Evolutionary conservation across 768 basidiomycete species (phyloP).

Genomic region (Nevesoporus exiguus): DNA sequence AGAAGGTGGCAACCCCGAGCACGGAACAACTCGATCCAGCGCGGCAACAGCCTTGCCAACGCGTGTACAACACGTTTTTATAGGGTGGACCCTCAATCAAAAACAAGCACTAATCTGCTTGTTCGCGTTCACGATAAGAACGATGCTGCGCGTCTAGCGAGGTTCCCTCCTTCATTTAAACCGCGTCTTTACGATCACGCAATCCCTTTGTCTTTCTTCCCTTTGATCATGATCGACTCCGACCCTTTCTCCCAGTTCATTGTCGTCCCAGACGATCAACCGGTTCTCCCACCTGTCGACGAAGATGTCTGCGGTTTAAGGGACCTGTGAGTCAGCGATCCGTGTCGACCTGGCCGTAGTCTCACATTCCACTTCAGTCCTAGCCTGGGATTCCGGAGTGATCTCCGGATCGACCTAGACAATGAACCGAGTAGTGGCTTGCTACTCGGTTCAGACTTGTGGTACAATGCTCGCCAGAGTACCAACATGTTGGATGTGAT

Average conservation of each 20-base stretch:
- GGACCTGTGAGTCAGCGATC: slow-evolving; percentile 19
- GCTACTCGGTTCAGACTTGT: slow-evolving; percentile 4
- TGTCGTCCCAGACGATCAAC: slow-evolving; percentile 13
- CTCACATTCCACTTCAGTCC: slow-evolving; percentile 12
- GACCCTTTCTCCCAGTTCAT: slow-evolving; percentile 19
- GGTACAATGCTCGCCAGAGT: not conserved
- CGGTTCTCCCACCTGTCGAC: slow-evolving; percentile 21
- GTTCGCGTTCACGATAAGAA: slow-evolving; percentile 30
- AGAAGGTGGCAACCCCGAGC: slow-evolving; percentile 11
- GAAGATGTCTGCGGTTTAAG: slow-evolving; percentile 18
- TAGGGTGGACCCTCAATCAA: slow-evolving; percentile 36
- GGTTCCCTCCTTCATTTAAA: slow-evolving; percentile 2
- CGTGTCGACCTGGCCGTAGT: not conserved
- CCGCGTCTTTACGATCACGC: not conserved
- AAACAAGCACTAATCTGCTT: slow-evolving; percentile 26
- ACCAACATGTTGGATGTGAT: not conserved
- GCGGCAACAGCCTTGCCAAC: slow-evolving; percentile 31
- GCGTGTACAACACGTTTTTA: slow-evolving; percentile 35
- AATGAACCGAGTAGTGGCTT: slow-evolving; percentile 7
- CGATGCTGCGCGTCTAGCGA: slow-evolving; percentile 13
- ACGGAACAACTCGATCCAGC: slow-evolving; percentile 25
- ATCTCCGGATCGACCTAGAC: not conserved
- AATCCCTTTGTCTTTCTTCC: not conserved
- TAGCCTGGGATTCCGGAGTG: not conserved
- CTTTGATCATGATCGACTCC: slow-evolving; percentile 6